These are phyloP conservation scores for Lactifluus volemus DNA, from an alignment of 768 basidiomycete species.

Conservation along the genomic window DNA sequence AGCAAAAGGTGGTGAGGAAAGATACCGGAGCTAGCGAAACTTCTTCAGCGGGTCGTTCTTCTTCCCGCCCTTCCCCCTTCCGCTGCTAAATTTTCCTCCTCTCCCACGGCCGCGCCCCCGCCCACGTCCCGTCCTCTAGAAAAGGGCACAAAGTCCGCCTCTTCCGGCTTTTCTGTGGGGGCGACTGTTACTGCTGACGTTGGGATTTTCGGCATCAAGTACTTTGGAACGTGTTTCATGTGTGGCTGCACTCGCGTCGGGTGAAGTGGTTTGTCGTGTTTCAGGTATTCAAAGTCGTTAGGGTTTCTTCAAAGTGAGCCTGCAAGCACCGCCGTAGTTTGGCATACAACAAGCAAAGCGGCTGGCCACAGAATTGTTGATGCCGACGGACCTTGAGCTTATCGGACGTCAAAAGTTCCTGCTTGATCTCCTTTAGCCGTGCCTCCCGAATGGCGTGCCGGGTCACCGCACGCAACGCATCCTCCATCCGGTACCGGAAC, in stretches of 20 bases:
- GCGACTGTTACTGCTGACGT: slow-evolving; percentile 37
- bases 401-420: slow-evolving; percentile 90
- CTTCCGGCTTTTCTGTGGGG: slow-evolving; percentile 16
- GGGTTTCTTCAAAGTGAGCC: slow-evolving; percentile 99
- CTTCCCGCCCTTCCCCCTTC: slow-evolving; percentile 37
- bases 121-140: slow-evolving; percentile 53
- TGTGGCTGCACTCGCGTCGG: slow-evolving; percentile 86
- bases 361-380: neutral
- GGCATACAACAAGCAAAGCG: neutral
- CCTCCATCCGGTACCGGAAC: slow-evolving; percentile 97
- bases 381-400: slow-evolving; percentile 73
- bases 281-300: slow-evolving; percentile 80
- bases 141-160: slow-evolving; percentile 64
- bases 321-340: slow-evolving; percentile 25
- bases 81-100: slow-evolving; percentile 33
- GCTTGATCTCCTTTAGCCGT: slow-evolving; percentile 84
- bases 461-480: slow-evolving; percentile 85
- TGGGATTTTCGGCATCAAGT: slow-evolving; percentile 78
- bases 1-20: neutral
- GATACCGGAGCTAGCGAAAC: slow-evolving; percentile 31
- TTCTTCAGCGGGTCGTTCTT: slow-evolving; percentile 79
- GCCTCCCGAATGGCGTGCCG: slow-evolving; percentile 83
- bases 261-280: slow-evolving; percentile 91
- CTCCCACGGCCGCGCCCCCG: slow-evolving; percentile 42
- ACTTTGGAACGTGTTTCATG: slow-evolving; percentile 93